phyloP scores from a whole-genome alignment of 1,284 basidiomycete genomes.

The Apiotrichum domesticum region DNA sequence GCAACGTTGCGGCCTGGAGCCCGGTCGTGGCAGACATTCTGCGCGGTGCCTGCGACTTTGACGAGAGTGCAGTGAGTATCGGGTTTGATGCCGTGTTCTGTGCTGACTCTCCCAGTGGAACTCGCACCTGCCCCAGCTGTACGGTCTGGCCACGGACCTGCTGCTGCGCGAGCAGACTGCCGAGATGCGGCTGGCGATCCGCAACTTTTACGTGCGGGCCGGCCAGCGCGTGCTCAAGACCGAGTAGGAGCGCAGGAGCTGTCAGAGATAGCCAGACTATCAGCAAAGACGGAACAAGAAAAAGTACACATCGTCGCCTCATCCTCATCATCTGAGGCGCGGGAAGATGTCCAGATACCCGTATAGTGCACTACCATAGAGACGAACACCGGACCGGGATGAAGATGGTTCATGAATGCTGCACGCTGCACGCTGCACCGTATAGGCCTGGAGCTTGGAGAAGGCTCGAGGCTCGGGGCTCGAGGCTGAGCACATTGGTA shows the following conservation, averaged over 20 bases:
- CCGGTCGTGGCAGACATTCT: constrained; percentile 93
- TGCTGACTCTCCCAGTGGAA: constrained; percentile 58
- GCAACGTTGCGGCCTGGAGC: constrained; percentile 96
- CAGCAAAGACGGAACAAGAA: too few species aligned
- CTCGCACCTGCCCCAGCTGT: constrained; percentile 75
- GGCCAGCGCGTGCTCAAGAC: constrained; percentile 17
- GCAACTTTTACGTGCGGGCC: constrained; percentile 61
- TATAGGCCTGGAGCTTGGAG: too few species aligned
- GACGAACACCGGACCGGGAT: too few species aligned
- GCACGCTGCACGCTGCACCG: too few species aligned
- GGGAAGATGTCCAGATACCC: too few species aligned
- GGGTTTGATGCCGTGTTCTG: background rate
- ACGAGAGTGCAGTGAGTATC: constrained; percentile 72
- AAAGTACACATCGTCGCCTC: too few species aligned
- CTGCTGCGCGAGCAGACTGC: constrained; percentile 70
- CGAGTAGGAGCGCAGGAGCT: background rate
- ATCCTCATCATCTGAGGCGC: too few species aligned
- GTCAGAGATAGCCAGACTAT: too few species aligned
- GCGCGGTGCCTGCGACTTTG: constrained; percentile 80
- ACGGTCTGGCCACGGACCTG: constrained; percentile 76
- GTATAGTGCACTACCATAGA: too few species aligned
- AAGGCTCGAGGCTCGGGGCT: too few species aligned
- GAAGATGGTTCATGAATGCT: too few species aligned
- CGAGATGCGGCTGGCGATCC: constrained; percentile 70
- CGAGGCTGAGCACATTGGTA: too few species aligned